Evolutionary conservation across 2,329 filamentous ascomycete species (phyloP), one percentile per base, ranked within the genome.

Genomic region (Falciphora oryzae): DNA sequence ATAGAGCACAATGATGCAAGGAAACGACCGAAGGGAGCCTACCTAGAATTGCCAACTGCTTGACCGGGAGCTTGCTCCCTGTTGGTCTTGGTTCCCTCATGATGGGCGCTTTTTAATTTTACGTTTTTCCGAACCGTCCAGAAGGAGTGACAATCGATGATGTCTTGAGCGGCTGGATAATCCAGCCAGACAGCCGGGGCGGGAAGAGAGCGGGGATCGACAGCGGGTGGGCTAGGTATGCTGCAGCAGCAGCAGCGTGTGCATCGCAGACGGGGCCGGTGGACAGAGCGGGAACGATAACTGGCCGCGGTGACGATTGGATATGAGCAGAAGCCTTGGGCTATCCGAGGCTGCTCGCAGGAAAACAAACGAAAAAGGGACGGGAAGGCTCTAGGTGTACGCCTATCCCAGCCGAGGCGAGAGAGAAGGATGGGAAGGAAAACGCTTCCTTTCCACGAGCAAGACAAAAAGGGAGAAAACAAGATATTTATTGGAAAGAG

Each of bases 31-130:
- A 65, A 63, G 65, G 61, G 57, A 32, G 66, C 69, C 81, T 83
- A 93, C 90, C 88, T 68, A 96, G 79, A 73, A 96, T 93, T 58
- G 87, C 79, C 72, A 96, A 81, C 78, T 96, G 92, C 82, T 88
- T 85, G 57, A 85, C 81, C 0, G 92, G 91, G 81, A 95, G 82
- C 79, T 87, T 90, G 31, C 86, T 83, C 68, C 74, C 76, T 69
- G 69, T 65, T 67, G 70, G 66, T 68, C 68, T 64, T 70, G 56
- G 38, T 13, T 62, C 35, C 10, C 64, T 35, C 69, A 70, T 70
- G 64, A 22, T 59, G 29, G 3, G 32, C 13, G 29, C 3, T 11
- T 50, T 10, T 22, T 10, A 8, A n/a, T 7, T 38, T 22, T 53
- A 53, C n/a, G 44, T n/a, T 53, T 4, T 10, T n/a, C n/a, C 44